Conservation (phyloP, 2,329 filamentous ascomycete species). For the Colletotrichum shisoi region DNA sequence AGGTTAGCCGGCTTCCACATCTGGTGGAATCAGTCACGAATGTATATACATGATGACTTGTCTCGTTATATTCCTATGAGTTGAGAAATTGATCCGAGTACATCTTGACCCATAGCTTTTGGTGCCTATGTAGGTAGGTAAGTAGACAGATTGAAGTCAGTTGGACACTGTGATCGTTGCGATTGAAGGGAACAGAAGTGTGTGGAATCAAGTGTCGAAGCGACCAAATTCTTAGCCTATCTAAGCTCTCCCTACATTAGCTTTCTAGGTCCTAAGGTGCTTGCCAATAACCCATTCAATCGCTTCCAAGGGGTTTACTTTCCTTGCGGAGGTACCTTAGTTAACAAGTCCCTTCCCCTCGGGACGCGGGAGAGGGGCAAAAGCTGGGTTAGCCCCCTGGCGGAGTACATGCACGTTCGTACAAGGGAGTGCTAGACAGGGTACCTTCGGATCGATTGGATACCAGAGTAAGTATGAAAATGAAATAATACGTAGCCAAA, state of each 20-base stretch:
- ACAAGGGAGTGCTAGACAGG: neutral
- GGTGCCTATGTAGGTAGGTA: neutral
- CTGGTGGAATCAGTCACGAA: no score
- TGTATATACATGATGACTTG: no score
- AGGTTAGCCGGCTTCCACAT: neutral
- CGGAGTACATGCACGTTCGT: neutral
- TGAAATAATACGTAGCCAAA: conserved; percentile 27
- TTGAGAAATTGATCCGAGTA: neutral
- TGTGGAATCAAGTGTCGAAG: no score
- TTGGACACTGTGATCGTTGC: no score
- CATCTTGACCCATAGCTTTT: neutral
- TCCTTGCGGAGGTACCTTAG: no score
- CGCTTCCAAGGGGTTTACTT: no score
- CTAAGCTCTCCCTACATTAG: neutral
- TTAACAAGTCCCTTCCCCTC: neutral
- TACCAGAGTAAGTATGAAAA: conserved; percentile 20
- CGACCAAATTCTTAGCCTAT: neutral
- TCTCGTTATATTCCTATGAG: neutral
- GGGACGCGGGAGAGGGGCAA: neutral
- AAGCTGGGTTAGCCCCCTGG: neutral
- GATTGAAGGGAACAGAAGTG: neutral
- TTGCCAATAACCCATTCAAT: neutral
- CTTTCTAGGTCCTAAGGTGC: neutral
- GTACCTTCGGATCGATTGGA: conserved; percentile 4
- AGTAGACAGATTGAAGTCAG: neutral